Evolutionary conservation across 2,329 filamentous ascomycete genomes (phyloP), one percentile per base, ranked within the genome.

Genomic region (Fusarium sp.): DNA sequence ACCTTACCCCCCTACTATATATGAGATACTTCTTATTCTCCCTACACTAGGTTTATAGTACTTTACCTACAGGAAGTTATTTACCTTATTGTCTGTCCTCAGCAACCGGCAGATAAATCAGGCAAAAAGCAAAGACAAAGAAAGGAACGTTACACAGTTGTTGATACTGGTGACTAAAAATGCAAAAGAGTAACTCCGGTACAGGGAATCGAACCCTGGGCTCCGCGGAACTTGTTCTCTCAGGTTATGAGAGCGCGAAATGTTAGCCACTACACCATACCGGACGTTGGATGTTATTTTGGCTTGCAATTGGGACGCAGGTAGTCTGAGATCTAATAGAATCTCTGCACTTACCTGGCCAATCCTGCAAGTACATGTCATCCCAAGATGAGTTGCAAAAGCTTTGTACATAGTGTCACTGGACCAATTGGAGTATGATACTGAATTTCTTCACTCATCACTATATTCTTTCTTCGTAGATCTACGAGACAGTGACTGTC

Each of bases 401-500:
- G 11, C 20, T 16, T 22, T 18, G 10, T 44, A 24, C 20, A 18
- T 24, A 44, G 22, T 18, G 18, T 47, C 24, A 13, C 25, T n/a
- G n/a, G 25, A 7, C 34, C 2, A 37, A 18, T 37, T 37, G 34
- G 18, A 20, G 3, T 12, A 47, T 9, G 22, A 11, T 13, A 13
- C 13, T 2, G 25, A n/a, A 14, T 13, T 40, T n/a, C 18, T 22
- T n/a, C 13, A 6, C 8, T 41, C 25, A 18, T 41, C 18, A 18
- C 20, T 11, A 18, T 22, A 27, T 27, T 3, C 6, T 14, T 16
- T 16, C 4, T 6, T 37, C 11, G 7, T 12, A 32, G 30, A 16
- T 30, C 20, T 40, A 75, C 11, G 60, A 67, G 18, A 90, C 86
- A 8, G 83, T 87, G 47, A 90, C 83, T 3, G 85, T 90, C 34